A percentile compares a stretch with the other conserved stretches of the same genome.
These are phyloP conservation scores for Cordyceps farinosa DNA, from an alignment of 2,329 filamentous ascomycete genomes.

Conservation along the genomic window DNA sequence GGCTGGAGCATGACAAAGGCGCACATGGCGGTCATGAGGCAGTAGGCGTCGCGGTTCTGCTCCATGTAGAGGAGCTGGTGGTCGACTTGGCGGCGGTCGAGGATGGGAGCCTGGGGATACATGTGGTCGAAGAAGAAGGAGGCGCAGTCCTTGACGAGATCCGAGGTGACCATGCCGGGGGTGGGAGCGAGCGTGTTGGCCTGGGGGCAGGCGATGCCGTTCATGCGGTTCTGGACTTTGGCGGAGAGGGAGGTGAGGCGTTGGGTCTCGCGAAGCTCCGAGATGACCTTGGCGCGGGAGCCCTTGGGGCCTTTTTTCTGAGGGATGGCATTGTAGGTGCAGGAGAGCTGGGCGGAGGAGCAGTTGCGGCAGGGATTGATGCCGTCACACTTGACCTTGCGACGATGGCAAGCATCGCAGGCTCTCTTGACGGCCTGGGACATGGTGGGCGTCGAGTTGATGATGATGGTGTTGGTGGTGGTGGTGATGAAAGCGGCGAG, in stretches of 20 bases:
- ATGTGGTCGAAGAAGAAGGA: constrained; percentile 67
- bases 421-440: constrained; percentile 57
- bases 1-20: constrained; percentile 68
- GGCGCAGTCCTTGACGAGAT: constrained; percentile 63
- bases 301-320: constrained; percentile 76
- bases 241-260: constrained; percentile 61
- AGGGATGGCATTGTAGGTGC: constrained; percentile 71
- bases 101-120: constrained; percentile 60
- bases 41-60: constrained; percentile 60
- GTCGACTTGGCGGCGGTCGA: constrained; percentile 56
- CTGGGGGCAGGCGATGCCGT: constrained; percentile 49
- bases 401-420: constrained; percentile 70
- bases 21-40: constrained; percentile 60
- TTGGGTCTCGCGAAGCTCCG: constrained; percentile 66
- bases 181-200: constrained; percentile 51
- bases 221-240: constrained; percentile 58
- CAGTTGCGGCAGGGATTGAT: constrained; percentile 70
- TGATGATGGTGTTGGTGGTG: background rate
- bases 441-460: constrained; percentile 32
- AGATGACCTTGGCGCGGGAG: constrained; percentile 71
- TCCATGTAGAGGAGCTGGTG: constrained; percentile 59
- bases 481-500: background rate
- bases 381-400: constrained; percentile 72
- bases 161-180: constrained; percentile 56
- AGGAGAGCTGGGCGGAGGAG: constrained; percentile 60